Evolutionary conservation across 805 yeast genomes (phyloP).

Genomic region (Zygosaccharomyces kombuchaensis): DNA sequence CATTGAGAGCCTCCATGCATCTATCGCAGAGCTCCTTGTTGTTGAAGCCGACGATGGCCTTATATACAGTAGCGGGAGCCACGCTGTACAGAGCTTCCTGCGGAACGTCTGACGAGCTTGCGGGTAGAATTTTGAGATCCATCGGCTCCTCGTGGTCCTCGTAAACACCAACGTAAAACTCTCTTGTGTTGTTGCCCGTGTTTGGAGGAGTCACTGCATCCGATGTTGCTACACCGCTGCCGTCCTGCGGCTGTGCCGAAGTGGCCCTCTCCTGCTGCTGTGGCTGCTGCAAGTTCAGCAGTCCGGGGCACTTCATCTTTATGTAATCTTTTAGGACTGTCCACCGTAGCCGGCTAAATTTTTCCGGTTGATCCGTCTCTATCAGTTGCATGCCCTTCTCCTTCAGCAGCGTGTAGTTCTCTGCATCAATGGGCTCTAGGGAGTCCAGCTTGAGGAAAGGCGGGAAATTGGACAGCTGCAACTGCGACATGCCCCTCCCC

Average conservation of each 20-base stretch:
- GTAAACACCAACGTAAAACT: constrained; percentile 36
- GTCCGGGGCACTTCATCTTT: constrained; percentile 31
- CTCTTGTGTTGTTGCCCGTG: constrained; percentile 26
- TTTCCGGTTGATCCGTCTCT: constrained; percentile 25
- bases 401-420: constrained; percentile 6
- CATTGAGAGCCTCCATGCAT: constrained; percentile 24
- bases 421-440: constrained; percentile 10
- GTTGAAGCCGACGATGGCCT: constrained; percentile 35
- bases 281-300: constrained; percentile 16
- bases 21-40: constrained; percentile 28
- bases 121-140: constrained; percentile 9
- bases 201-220: constrained; percentile 1
- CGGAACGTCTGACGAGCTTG: background rate
- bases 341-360: constrained; percentile 35
- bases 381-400: constrained; percentile 9
- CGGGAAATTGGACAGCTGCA: constrained; percentile 32
- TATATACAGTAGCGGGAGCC: constrained; percentile 26
- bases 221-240: constrained; percentile 4
- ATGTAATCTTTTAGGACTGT: constrained; percentile 38
- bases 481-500: constrained; percentile 33
- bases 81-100: constrained; percentile 21
- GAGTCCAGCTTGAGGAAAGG: constrained; percentile 31
- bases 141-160: constrained; percentile 26
- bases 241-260: constrained; percentile 6
- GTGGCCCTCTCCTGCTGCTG: constrained; percentile 7